Base-by-base conservation (phyloP, 306 rosid genomes). In the Fragaria ananassa region DNA sequence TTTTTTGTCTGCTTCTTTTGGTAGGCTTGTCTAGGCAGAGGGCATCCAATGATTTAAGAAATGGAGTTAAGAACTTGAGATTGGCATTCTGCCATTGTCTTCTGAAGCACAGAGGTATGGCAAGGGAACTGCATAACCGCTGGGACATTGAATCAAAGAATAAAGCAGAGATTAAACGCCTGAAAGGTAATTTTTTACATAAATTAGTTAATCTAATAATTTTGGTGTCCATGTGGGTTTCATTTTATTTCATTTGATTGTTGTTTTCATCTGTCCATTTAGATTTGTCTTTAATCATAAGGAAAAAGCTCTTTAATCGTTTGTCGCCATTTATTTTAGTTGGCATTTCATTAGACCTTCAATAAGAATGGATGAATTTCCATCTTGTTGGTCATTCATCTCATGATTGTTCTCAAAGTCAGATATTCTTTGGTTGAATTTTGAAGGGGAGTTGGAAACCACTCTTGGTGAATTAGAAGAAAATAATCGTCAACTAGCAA, bases 371-470 rank as follows among this genome's bases (percentile, higher is more conserved):
- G 57, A 61, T 27, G 46, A 31, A 29, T 60, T 31, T 29, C 23
- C 21, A 27, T 9, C 4, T 7, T 34, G 18, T 42, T 49, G 66
- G 74, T 68, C 39, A 60, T 74, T 37, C 77, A 19, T 64, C 65
- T 72, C 63, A 27, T 29, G 75, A 49, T 73, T 74, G 60, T 54
- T 70, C 75, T 78, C 18, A 72, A 31, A 46, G 81, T 74, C 71
- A 70, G 45, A 72, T 79, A 14, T 79, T 51, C 19, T 82, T 51
- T 84, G 37, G 25, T 80, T 87, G 81, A 71, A 81, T 85, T 82
- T 68, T 76, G 70, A 72, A 96, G 99, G 91, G 74, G 99, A 92
- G 74, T 84, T 96, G 85, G 90, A 83, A 82, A 80, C 78, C 68
- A 76, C 81, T 10, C 78, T 89, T 80, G 83, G 83, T 56, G 98